phyloP scores from a whole-genome alignment of 73 alveolate genomes.

The Paramecium octaurelia region DNA sequence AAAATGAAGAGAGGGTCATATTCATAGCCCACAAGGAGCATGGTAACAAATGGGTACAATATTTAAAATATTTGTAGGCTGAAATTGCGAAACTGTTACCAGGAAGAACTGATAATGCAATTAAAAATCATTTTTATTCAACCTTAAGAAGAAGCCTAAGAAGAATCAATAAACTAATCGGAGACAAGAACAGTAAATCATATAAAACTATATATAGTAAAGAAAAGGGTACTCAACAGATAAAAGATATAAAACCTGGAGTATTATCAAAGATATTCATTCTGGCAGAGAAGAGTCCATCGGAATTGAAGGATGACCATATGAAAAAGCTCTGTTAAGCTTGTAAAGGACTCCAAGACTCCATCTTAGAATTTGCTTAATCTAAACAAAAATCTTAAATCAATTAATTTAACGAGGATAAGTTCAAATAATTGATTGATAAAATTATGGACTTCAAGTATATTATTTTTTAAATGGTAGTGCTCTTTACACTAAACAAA shows the following conservation, averaged over 20 bases:
- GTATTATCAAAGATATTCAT: constrained; percentile 58
- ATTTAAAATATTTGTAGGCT: neutral
- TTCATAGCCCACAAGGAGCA: constrained; percentile 85
- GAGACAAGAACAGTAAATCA: constrained; percentile 60
- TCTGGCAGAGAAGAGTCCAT: constrained; percentile 55
- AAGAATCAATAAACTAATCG: constrained; percentile 57
- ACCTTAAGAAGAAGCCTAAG: constrained; percentile 72
- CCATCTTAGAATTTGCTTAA: constrained; percentile 57
- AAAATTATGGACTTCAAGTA: constrained; percentile 63
- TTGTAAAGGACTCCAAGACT: constrained; percentile 59
- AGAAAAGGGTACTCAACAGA: constrained; percentile 57
- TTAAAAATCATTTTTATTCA: constrained; percentile 82
- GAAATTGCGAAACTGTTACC: constrained; percentile 64
- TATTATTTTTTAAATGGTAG: neutral
- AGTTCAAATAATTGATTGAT: constrained; percentile 52
- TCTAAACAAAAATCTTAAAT: constrained; percentile 35
- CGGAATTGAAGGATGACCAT: constrained; percentile 57
- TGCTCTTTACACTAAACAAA: constrained; percentile 27
- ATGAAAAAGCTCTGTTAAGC: constrained; percentile 61
- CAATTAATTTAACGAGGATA: constrained; percentile 46
- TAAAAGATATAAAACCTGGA: constrained; percentile 63
- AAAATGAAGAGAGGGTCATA: constrained; percentile 90
- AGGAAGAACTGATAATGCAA: constrained; percentile 77
- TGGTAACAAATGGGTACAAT: constrained; percentile 92
- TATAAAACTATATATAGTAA: neutral